Base-by-base conservation (phyloP, 192 early-diverging fungal genomes). In the Cladochytrium replicatum region DNA sequence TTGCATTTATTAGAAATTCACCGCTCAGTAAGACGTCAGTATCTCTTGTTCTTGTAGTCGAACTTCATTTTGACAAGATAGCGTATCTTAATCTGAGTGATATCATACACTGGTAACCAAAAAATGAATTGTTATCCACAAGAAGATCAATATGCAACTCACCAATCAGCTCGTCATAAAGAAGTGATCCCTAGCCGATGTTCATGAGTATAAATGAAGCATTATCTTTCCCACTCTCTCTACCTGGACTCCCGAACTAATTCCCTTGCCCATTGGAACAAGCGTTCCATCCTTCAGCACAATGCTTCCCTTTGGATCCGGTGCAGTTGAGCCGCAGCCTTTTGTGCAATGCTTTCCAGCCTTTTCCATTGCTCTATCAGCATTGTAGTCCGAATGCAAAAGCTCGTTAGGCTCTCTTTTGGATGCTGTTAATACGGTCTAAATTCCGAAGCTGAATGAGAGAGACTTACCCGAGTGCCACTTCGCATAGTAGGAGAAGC, bases 91-190 rank as follows among this genome's bases (percentile, higher is more conserved):
- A 88, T 71, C 57, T 87, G 86, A 28, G 54, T 57, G 1, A 75
- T 57, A 46, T 83, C 66, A 47, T 90, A 84, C 5, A 88, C n/a
- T n/a, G n/a, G n/a, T n/a, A n/a, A n/a, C n/a, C n/a, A n/a, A n/a
- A n/a, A n/a, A n/a, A n/a, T n/a, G n/a, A n/a, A n/a, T n/a, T n/a
- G n/a, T n/a, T n/a, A n/a, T n/a, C n/a, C n/a, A n/a, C n/a, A n/a
- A n/a, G n/a, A n/a, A n/a, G n/a, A n/a, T n/a, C n/a, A n/a, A n/a
- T n/a, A n/a, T n/a, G n/a, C n/a, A n/a, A n/a, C n/a, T n/a, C n/a
- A n/a, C n/a, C 86, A 56, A 88, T 84, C 55, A 70, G 89, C 49
- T 90, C 88, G 62, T 86, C 84, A 44, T 88, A 80, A 9, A 69
- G 43, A 19, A 89, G 57, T 32, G 48, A n/a, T 31, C 42, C 57